A percentile compares a stretch with the other conserved stretches of the same genome.
Evolutionary conservation across 2,329 filamentous ascomycete genomes (phyloP).

Genomic region (Beauveria medogensis): DNA sequence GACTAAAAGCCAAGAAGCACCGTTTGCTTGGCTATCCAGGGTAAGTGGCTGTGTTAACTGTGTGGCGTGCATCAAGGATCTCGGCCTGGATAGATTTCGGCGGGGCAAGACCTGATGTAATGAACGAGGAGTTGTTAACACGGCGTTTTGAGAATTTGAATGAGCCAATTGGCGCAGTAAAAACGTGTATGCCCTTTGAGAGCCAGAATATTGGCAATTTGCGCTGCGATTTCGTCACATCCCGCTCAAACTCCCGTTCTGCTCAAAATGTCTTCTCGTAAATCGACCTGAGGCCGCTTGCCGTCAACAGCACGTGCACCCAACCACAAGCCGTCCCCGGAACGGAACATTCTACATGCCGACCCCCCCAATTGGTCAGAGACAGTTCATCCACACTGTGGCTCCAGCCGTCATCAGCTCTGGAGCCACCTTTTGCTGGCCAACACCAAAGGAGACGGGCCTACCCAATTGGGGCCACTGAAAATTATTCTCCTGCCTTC

Average conservation of each 20-base stretch:
- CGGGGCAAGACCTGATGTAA: not conserved
- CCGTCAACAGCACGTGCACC: not conserved
- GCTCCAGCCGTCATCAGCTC: conserved; percentile 8
- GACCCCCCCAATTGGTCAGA: not conserved
- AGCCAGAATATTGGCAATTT: too few relatives aligned
- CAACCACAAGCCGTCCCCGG: not conserved
- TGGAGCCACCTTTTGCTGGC: conserved; percentile 1
- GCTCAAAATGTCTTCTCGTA: too few relatives aligned
- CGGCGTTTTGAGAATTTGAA: not conserved
- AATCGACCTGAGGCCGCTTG: not conserved
- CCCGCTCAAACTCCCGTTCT: too few relatives aligned
- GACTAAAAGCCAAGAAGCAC: not conserved
- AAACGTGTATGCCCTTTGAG: too few relatives aligned
- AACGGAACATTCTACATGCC: conserved; percentile 4
- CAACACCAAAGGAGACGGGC: not conserved
- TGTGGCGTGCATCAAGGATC: conserved; percentile 1
- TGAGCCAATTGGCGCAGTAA: not conserved
- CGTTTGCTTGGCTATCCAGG: not conserved
- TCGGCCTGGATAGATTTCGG: not conserved
- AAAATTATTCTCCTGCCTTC: conserved; percentile 19
- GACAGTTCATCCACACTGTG: conserved; percentile 1
- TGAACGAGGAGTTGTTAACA: not conserved
- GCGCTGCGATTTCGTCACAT: too few relatives aligned
- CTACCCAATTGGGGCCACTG: conserved; percentile 11
- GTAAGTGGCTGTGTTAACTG: not conserved